Base-by-base conservation (phyloP, 352 stramenopile species). In the Elongisporangium anandrum region DNA sequence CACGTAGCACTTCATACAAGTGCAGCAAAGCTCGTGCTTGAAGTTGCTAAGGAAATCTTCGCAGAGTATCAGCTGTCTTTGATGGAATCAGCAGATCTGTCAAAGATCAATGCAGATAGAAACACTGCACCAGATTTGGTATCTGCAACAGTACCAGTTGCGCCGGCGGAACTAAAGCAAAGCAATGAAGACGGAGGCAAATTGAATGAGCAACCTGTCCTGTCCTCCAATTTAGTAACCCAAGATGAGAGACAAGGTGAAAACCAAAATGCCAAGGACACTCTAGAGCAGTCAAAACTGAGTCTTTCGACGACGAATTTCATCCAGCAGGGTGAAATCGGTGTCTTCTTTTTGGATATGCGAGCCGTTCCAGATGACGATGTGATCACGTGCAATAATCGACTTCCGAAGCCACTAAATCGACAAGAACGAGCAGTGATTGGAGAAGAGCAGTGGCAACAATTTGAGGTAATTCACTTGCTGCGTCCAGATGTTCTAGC, bases 341-440 rank as follows among this genome's bases (percentile, higher is more conserved):
- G 74, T 7, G 60, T 92, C 7, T 94, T 94, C 59, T 64, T 90
- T 29, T 84, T 73, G 52, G 81, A 93, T 64, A 76, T 85, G 63
- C 65, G 78, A 24, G 65, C 41, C 39, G 69, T 68, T 0, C 34
- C 50, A 52, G 56, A 2, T 8, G 57, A 70, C 38, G 74, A 88
- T 10, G 19, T 69, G 0, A 84, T 94, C 26, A 87, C 84, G 10
- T 94, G 84, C 60, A 90, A 88, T 52, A 68, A 73, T 24, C 74
- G 84, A 6, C 64, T 94, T 13, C 4, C 72, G 15, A 77, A 56
- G 17, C 72, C 81, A 0, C 63, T 92, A 5, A 75, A 61, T 15
- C 50, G 26, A 3, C 73, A 87, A 50, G 81, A 91, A 54, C 72
- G 72, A 9, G 65, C 84, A 1, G 58, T 90, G n/a, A 81, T 94